Percentiles rank a stretch among this genome's conserved stretches.
Evolutionary conservation across 2,329 filamentous ascomycete genomes (phyloP).

Genomic region (Fusarium continuum): DNA sequence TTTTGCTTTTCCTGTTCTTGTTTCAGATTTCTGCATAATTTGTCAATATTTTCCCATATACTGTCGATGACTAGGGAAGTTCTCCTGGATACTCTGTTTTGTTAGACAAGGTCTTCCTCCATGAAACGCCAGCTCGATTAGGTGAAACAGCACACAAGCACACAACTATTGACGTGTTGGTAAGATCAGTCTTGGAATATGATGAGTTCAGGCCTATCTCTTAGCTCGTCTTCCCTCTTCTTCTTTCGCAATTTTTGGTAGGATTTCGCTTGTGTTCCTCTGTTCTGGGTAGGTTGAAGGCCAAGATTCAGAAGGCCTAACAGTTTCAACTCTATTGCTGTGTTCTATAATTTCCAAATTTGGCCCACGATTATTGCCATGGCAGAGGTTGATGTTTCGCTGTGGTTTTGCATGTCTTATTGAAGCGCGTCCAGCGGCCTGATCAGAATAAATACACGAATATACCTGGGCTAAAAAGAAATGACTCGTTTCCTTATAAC

Average conservation of each 20-base stretch:
- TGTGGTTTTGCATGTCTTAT: not conserved
- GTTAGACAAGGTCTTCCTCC: slow-evolving; percentile 9
- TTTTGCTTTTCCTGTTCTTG: slow-evolving; percentile 13
- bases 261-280: not conserved
- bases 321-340: not conserved
- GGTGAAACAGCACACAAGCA: slow-evolving; percentile 42
- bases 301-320: not conserved
- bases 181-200: slow-evolving; percentile 9
- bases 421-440: not conserved
- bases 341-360: not conserved
- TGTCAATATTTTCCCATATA: not conserved
- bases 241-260: not conserved
- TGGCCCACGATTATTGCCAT: not conserved
- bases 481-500: not conserved
- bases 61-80: not conserved
- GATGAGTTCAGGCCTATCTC: not conserved
- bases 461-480: not conserved
- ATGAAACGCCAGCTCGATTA: slow-evolving; percentile 16
- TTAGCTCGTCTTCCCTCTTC: not conserved
- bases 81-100: slow-evolving; percentile 3
- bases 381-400: not conserved
- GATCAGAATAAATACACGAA: not conserved
- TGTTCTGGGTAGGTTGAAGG: not conserved
- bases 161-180: slow-evolving; percentile 22
- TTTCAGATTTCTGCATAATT: not conserved